Conservation (phyloP, 225 moss, liverwort and hornwort genomes). For the Anthoceros angustus region DNA sequence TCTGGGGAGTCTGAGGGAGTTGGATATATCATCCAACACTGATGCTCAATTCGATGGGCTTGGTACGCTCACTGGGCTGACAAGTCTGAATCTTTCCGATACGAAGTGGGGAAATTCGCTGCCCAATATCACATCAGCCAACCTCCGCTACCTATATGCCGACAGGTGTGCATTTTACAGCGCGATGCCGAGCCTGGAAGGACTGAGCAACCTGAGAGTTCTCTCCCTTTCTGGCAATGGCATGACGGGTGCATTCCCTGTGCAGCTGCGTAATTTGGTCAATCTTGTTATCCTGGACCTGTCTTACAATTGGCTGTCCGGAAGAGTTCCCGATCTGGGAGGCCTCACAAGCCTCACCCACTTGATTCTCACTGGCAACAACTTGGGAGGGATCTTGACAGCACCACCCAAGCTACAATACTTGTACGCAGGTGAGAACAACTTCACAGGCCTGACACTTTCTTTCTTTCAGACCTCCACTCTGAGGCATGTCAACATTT, state of each 20-base stretch:
- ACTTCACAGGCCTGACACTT: no score
- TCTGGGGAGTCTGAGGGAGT: no score
- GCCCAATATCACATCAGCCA: no score
- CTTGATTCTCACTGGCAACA: conserved; percentile 23
- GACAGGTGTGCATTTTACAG: background rate
- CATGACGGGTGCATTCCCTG: conserved; percentile 22
- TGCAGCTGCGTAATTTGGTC: conserved; percentile 17
- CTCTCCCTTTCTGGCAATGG: conserved; percentile 26
- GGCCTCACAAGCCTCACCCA: conserved; percentile 17
- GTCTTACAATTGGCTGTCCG: conserved; percentile 24
- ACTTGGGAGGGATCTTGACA: conserved; percentile 21
- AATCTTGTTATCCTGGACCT: conserved; percentile 22
- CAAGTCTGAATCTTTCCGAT: no score
- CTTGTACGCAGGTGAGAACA: no score
- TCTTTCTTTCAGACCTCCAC: background rate
- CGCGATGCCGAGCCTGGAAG: conserved; percentile 12
- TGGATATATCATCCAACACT: no score
- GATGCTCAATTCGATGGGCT: no score
- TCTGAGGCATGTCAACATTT: background rate
- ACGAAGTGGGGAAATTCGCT: no score
- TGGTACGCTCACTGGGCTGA: no score
- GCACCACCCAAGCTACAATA: no score
- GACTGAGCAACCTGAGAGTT: conserved; percentile 12
- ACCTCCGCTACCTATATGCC: no score
- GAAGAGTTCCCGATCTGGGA: conserved; percentile 17